Evolutionary conservation across 768 basidiomycete genomes (phyloP).

Genomic region (Boletus huronensis): DNA sequence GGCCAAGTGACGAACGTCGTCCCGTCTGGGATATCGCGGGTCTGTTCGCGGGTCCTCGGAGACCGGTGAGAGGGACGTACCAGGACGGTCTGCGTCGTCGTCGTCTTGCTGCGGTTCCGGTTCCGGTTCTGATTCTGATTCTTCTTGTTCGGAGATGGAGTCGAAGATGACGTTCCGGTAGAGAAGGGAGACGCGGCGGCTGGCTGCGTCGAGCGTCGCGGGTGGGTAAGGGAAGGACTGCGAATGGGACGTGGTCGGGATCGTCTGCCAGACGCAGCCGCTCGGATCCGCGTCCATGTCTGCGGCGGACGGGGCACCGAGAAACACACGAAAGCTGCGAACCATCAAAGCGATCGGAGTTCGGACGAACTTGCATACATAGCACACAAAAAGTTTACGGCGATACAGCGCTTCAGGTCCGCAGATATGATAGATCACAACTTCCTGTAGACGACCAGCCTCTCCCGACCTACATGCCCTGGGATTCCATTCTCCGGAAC

Average conservation of each 20-base stretch:
- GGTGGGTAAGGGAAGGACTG: constrained; percentile 36
- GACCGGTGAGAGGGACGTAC: constrained; percentile 12
- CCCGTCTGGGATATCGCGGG: constrained; percentile 33
- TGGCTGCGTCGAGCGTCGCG: constrained; percentile 62
- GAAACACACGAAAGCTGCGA: constrained; percentile 49
- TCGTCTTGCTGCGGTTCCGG: constrained; percentile 24
- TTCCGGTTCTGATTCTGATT: constrained; percentile 1
- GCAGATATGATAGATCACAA: neutral
- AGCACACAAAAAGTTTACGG: no score
- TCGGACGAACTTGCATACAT: neutral
- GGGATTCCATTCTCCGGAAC: constrained; percentile 43
- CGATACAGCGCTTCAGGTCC: neutral
- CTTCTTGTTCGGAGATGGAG: constrained; percentile 37
- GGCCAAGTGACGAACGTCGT: constrained; percentile 59
- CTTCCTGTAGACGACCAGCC: constrained; percentile 41
- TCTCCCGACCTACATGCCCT: constrained; percentile 46
- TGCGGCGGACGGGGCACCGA: constrained; percentile 41
- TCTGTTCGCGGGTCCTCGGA: constrained; percentile 4
- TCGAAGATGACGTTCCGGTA: constrained; percentile 74
- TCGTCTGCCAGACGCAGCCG: constrained; percentile 46
- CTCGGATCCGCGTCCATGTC: constrained; percentile 36
- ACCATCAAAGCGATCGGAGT: constrained; percentile 20
- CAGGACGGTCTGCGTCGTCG: constrained; percentile 12
- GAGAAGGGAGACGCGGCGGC: constrained; percentile 61
- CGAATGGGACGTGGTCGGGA: constrained; percentile 12